These are phyloP conservation scores for Torrubiella hemipterigena DNA, from an alignment of 2,329 filamentous ascomycete genomes.

Conservation along the genomic window DNA sequence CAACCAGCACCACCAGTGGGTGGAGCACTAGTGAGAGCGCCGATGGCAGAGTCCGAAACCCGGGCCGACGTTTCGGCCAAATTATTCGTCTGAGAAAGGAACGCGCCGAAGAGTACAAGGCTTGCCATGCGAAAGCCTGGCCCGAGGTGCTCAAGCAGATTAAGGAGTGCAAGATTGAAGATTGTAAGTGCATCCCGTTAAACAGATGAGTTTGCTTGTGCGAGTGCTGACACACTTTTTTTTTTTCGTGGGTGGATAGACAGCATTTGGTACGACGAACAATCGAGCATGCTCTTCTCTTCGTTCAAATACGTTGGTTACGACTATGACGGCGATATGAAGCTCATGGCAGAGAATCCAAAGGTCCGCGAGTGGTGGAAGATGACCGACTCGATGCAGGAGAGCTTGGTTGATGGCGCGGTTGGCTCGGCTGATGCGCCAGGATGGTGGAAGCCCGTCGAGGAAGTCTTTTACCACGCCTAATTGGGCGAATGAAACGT, in stretches of 20 bases:
- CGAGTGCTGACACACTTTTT: neutral
- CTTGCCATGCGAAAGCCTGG: slow-evolving; percentile 63
- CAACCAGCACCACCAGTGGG: too few species aligned
- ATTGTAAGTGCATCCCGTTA: slow-evolving; percentile 44
- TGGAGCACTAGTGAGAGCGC: too few species aligned
- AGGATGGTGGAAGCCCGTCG: slow-evolving; percentile 57
- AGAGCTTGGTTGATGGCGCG: slow-evolving; percentile 47
- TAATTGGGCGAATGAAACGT: slow-evolving; percentile 18
- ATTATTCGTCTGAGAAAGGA: slow-evolving; percentile 61
- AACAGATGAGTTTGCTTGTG: too few species aligned
- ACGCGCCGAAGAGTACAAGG: slow-evolving; percentile 56
- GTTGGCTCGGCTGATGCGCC: slow-evolving; percentile 44
- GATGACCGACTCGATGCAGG: slow-evolving; percentile 69
- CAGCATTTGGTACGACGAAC: slow-evolving; percentile 59
- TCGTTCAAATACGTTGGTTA: slow-evolving; percentile 70
- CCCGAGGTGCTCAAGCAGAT: slow-evolving; percentile 68
- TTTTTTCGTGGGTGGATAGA: slow-evolving; percentile 29
- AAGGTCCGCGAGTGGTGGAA: slow-evolving; percentile 70
- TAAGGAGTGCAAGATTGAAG: slow-evolving; percentile 59
- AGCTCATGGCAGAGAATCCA: slow-evolving; percentile 58
- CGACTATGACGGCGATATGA: slow-evolving; percentile 64
- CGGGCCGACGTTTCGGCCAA: slow-evolving; percentile 51
- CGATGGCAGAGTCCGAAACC: slow-evolving; percentile 2
- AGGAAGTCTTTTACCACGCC: slow-evolving; percentile 55
- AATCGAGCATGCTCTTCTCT: slow-evolving; percentile 54